These are phyloP conservation scores for Scytalidium sp. DNA, from an alignment of 2,329 filamentous ascomycete genomes.

Conservation along the genomic window DNA sequence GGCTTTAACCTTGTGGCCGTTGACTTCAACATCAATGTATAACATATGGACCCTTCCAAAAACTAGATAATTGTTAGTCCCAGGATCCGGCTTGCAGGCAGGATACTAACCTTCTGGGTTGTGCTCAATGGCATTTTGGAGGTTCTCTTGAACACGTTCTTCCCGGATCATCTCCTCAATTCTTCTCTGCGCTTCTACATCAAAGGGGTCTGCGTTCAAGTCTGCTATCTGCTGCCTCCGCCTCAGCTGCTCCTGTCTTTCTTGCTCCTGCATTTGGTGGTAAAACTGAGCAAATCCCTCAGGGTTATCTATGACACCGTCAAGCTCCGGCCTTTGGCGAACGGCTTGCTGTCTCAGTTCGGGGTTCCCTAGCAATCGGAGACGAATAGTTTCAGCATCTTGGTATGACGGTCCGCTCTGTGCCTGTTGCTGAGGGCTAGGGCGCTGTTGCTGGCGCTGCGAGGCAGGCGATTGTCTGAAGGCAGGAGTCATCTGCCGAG, in stretches of 20 bases:
- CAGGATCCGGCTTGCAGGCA: neutral
- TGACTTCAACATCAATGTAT: constrained; percentile 94
- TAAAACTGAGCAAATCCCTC: constrained; percentile 73
- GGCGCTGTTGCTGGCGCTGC: constrained; percentile 23
- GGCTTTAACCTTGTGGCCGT: constrained; percentile 87
- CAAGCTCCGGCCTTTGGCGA: constrained; percentile 72
- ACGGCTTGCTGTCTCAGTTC: constrained; percentile 67
- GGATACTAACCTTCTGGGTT: constrained; percentile 80
- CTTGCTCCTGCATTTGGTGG: constrained; percentile 63
- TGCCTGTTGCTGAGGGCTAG: constrained; percentile 29
- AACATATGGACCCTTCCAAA: constrained; percentile 96
- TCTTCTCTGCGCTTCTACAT: constrained; percentile 82
- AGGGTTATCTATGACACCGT: constrained; percentile 71
- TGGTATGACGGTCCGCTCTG: constrained; percentile 34
- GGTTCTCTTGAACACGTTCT: constrained; percentile 89
- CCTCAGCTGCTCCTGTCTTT: constrained; percentile 70
- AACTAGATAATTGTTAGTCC: constrained; percentile 48
- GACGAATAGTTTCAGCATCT: constrained; percentile 78
- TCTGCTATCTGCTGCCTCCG: constrained; percentile 79
- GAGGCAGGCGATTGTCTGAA: constrained; percentile 11
- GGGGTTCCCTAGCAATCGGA: constrained; percentile 80
- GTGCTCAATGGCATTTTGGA: constrained; percentile 95
- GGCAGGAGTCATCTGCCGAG: constrained; percentile 53
- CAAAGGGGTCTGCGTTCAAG: constrained; percentile 92
- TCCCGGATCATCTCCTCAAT: constrained; percentile 98